Evolutionary conservation across 257 asterid species (phyloP).

Genomic region (Linaria vulgaris): DNA sequence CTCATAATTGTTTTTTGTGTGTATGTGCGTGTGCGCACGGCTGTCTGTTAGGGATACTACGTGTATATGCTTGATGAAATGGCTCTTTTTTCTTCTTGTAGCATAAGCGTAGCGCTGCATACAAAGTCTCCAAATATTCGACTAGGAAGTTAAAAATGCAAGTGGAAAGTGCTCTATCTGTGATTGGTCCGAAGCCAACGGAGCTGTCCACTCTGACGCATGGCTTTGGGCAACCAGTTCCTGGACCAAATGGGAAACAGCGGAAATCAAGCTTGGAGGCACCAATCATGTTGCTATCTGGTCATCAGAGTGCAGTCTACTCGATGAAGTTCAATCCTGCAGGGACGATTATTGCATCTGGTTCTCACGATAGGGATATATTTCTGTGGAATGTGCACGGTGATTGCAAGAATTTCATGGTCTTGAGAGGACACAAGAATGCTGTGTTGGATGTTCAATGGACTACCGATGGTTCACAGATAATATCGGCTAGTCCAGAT

Average conservation of each 20-base stretch:
- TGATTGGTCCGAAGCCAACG: slow-evolving; percentile 77
- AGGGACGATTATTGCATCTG: slow-evolving; percentile 87
- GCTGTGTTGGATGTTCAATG: slow-evolving; percentile 94
- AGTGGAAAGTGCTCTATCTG: slow-evolving; percentile 83
- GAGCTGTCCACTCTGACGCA: slow-evolving; percentile 51
- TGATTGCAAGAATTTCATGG: slow-evolving; percentile 90
- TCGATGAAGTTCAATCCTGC: slow-evolving; percentile 89
- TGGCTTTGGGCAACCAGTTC: slow-evolving; percentile 42
- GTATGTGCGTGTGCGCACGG: no score
- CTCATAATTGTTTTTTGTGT: no score
- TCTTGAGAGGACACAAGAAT: slow-evolving; percentile 90
- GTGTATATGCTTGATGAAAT: background rate
- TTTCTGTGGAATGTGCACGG: slow-evolving; percentile 84
- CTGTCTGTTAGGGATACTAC: no score
- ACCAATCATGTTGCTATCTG: slow-evolving; percentile 82
- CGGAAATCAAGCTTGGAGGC: slow-evolving; percentile 86
- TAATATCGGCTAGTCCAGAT: slow-evolving; percentile 93
- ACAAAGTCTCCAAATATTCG: background rate
- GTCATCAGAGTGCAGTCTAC: slow-evolving; percentile 92
- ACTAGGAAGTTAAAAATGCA: slow-evolving; percentile 51
- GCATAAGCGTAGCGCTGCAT: slow-evolving; percentile 25
- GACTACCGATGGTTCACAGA: slow-evolving; percentile 83
- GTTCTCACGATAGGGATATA: slow-evolving; percentile 90
- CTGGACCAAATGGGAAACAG: slow-evolving; percentile 60
- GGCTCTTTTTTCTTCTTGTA: background rate